Base-by-base conservation (phyloP, 495 filamentous ascomycete species). In the Xylaria palmicola region DNA sequence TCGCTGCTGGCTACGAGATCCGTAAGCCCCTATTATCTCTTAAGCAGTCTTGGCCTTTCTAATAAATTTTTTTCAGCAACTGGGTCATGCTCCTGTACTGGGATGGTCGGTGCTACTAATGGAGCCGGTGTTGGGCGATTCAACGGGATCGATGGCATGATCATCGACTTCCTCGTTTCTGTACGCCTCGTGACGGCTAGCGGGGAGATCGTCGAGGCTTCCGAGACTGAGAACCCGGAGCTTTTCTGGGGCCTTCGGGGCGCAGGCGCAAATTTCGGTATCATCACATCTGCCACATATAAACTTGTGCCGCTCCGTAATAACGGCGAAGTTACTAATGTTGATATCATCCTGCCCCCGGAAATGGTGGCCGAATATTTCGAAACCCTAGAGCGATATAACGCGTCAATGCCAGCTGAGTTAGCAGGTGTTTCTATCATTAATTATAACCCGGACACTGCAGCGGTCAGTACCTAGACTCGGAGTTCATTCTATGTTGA, bases 171-270 rank as follows among this genome's bases (percentile, higher is more conserved):
- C 0, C 59, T 81, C 1, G 13, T 59, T 1, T 68, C 63, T 3
- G 71, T 69, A 0, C 56, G 62, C 6, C 8, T 80, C 6, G 74
- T 77, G 1, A 70, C 75, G 0, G 76, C 76, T 48, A 66, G 73
- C 59, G 59, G 48, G 0, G 62, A 63, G 7, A 56, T 75, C 0
- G 60, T 79, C 0, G 50, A 66, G 2, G 57, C 56, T 7, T 76
- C 74, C 6, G 55, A 68, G 37, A 74, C 62, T 1, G 60, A 64
- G 30, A 71, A 79, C 55, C 34, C 65, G 0, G 70, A 75, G 8
- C 61, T 76, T 20, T 76, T 76, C 66, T 78, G 73, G 74, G 75
- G 67, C 4, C 64, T 78, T 26, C 65, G 70, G 2, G 74, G 74
- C 3, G 69, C 75, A 0, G 75, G 75, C 0, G 67, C 67, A 6